Base-by-base conservation (phyloP, 2,329 filamentous ascomycete genomes). In the Cordyceps cateniannulata region DNA sequence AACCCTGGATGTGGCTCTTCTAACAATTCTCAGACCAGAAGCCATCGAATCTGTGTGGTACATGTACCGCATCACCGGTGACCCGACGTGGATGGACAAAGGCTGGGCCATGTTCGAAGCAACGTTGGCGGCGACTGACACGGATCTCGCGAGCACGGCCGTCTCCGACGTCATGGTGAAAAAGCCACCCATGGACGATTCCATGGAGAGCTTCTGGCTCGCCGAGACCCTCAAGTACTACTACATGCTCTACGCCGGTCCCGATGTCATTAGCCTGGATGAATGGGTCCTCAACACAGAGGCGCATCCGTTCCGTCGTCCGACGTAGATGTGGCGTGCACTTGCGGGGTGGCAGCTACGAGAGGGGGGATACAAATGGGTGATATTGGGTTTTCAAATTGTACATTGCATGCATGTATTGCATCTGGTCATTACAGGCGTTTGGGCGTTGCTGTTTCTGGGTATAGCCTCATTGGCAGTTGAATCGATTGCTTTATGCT, bases 191-290 rank as follows among this genome's bases (percentile, higher is more conserved):
- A 75, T 80, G 59, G 70, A 73, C 44, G 84, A 92, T 71, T 78
- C 80, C 66, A 93, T 93, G 89, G 89, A 96, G 76, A 93, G 89
- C 69, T 96, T 96, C 73, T 96, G 92, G 90, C 79, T 91, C 63
- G 89, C 89, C 3, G 92, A 96, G 79, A 96, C 91, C 45, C 77
- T 96, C 67, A 97, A 96, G 78, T 96, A 96, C 70, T 96, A 95
- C 66, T 96, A 91, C 71, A 73, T 96, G 61, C 79, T 96, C 54
- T 96, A 90, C 71, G 85, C 85, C 24, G 74, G 86, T 60, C 86
- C 88, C 0, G 78, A 81, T 55, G 75, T 87, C n/a, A 75, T 89
- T 45, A 88, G 81, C 68, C 74, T 90, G 60, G 87, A 90, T 70
- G 84, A 88, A 57, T 88, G 82, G 80, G 85, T 89, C 51, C 74